Base-by-base conservation (phyloP, 2,329 filamentous ascomycete genomes). In the Aspergillus awamori region DNA sequence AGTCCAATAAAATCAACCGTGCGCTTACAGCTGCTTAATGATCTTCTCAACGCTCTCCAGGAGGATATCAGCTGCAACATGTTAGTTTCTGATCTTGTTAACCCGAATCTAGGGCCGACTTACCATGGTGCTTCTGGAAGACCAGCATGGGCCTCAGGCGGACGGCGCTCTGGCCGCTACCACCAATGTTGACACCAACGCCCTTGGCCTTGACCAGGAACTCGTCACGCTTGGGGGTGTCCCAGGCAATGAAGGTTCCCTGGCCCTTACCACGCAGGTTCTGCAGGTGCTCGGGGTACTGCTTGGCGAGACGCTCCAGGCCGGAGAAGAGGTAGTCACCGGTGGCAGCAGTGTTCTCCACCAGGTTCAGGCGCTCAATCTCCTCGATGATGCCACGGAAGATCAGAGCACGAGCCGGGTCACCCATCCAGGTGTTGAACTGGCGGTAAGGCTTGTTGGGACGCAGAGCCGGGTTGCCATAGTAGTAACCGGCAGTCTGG, bases 381-480 rank as follows among this genome's bases (percentile, higher is more conserved):
- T 97, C 92, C 61, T 90, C 80, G 73, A 94, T 86, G 79, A 97
- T 96, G 72, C 87, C 89, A 65, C 90, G 87, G 88, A 96, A 96
- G 67, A 97, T 84, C 62, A 97, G 81, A 15, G 90, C 92, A 62
- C 92, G 88, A 13, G 90, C 89, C 15, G 93, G 93, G 80, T 97
- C 93, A 71, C 93, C 93, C 89, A 97, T 96, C 93, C 93, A 97
- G 53, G 92, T 97, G 84, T 97, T 97, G 85, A 97, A 97, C 80
- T 97, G 93, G 64, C 93, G 89, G 83, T 96, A 97, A 5, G 93
- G 90, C 84, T 93, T 93, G 83, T 96, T 96, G 64, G 93, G 93
- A 11, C 91, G 85, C 68, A 97, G 84, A 45, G 86, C 87, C 8
- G 87, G 85, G 83, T 95, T 89, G 63, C 89, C 89, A 75, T 88